Evolutionary conservation across 352 stramenopile species (phyloP).

Genomic region (Pythium sukuiense): DNA sequence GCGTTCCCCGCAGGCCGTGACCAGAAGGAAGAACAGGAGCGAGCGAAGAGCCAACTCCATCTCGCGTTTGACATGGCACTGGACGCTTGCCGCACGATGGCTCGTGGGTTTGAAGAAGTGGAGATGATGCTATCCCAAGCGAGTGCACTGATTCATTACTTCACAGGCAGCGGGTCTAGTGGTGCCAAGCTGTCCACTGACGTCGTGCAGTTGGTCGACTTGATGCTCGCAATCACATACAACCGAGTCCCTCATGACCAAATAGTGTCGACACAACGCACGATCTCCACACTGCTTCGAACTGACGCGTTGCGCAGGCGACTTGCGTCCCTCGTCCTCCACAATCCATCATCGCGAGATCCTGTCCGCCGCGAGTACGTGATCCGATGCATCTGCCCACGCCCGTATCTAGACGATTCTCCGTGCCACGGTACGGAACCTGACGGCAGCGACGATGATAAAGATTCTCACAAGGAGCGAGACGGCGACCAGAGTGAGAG

Average conservation of each 20-base stretch:
- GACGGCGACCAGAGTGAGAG: conserved; percentile 22
- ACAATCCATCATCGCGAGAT: conserved; percentile 42
- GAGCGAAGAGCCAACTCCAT: conserved; percentile 49
- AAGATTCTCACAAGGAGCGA: conserved; percentile 21
- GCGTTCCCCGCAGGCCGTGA: conserved; percentile 41
- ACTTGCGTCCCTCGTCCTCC: conserved; percentile 43
- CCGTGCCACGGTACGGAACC: conserved; percentile 25
- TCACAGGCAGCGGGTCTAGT: conserved; percentile 19
- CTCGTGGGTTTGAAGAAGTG: conserved; percentile 46
- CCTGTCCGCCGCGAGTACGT: conserved; percentile 75
- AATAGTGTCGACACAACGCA: conserved; percentile 30
- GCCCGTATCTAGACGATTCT: conserved; percentile 60
- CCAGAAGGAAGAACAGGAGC: conserved; percentile 45
- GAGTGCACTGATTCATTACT: conserved; percentile 48
- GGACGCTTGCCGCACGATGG: conserved; percentile 68
- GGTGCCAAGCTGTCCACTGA: background rate
- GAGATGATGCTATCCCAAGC: conserved; percentile 59
- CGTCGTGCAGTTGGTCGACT: conserved; percentile 21
- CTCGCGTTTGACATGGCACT: conserved; percentile 81
- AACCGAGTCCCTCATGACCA: background rate
- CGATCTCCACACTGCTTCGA: conserved; percentile 43
- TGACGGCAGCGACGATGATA: conserved; percentile 18
- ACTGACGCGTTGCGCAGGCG: conserved; percentile 34
- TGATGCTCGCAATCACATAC: conserved; percentile 12
- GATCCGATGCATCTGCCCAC: conserved; percentile 66